Evolutionary conservation across 2,329 filamentous ascomycete species (phyloP), one percentile per base, ranked within the genome.

Genomic region (Emergomyces orientalis): DNA sequence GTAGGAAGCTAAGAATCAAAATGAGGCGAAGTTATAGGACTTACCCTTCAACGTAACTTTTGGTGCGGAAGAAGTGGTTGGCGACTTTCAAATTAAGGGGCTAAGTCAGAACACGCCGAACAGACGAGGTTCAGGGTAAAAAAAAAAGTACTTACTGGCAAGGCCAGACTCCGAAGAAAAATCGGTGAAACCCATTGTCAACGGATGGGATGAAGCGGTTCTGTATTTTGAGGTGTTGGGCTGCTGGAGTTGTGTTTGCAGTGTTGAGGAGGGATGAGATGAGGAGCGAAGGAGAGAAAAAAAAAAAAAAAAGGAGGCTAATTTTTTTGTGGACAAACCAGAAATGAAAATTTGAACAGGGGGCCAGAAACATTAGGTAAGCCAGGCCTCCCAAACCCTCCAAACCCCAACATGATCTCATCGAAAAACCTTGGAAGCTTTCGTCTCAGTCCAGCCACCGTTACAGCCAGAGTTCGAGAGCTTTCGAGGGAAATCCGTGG

Each of bases 21-120:
- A 60, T 67, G 69, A 69, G 17, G n/a, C 14, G 67, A 68, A 61
- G 63, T 55, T 8, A 67, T 37, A 22, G 54, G 25, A 86, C 89
- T 76, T 88, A 92, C 89, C 89, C 89, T 79, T 87, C 81, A 73
- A 93, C 87, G 82, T 93, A 93, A 80, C 86, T 89, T 75, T 88
- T 86, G 74, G 87, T 89, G 65, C 72, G 68, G 64, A 78, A 71
- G 73, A 69, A 78, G 69, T 71, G 71, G 74, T 77, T 76, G 74
- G 76, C 75, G 71, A 76, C 75, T 76, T 71, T 71, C 66, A 69
- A 69, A 54, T 54, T n/a, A 19, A 54, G 71, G 59, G 61, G 65
- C 63, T 66, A 67, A 63, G 64, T 62, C 62, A 64, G 60, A 62
- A 63, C 59, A 62, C 63, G 59, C 62, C 65, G 64, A 63, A 63